Evolutionary conservation across 2,329 filamentous ascomycete species (phyloP).

Genomic region (Keithomyces neogunnii): DNA sequence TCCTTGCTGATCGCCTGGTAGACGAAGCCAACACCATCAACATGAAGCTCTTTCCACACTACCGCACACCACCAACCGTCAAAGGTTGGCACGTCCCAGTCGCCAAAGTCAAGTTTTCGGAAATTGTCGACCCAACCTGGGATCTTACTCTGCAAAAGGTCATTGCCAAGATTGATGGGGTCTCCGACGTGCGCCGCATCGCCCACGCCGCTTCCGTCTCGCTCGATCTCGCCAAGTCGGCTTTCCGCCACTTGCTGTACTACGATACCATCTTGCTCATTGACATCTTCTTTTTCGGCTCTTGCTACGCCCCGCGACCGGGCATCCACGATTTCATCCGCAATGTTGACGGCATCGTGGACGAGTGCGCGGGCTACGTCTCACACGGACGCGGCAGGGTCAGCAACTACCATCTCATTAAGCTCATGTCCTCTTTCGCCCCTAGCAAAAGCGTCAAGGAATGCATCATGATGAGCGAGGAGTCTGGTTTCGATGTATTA

Average conservation of each 20-base stretch:
- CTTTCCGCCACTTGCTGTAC: constrained; percentile 82
- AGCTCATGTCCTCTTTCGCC: constrained; percentile 77
- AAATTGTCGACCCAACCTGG: constrained; percentile 60
- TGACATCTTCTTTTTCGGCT: constrained; percentile 90
- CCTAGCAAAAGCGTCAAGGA: constrained; percentile 79
- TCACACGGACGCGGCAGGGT: constrained; percentile 39
- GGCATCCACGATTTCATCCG: constrained; percentile 72
- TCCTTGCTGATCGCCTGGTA: constrained; percentile 20
- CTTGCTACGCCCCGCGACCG: constrained; percentile 76
- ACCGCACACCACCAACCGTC: constrained; percentile 67
- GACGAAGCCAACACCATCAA: constrained; percentile 93
- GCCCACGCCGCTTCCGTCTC: constrained; percentile 79
- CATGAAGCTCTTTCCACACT: constrained; percentile 87
- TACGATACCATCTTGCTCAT: constrained; percentile 86
- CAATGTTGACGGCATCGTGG: constrained; percentile 65
- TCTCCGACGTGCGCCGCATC: constrained; percentile 82
- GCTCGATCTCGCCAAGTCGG: constrained; percentile 75
- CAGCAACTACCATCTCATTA: constrained; percentile 60
- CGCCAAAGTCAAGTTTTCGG: constrained; percentile 54
- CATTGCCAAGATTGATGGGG: constrained; percentile 79
- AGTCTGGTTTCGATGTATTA: constrained; percentile 56
- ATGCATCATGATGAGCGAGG: constrained; percentile 72
- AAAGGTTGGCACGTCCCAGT: constrained; percentile 89
- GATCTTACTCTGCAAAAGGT: constrained; percentile 73
- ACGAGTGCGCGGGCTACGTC: constrained; percentile 83